Base-by-base conservation (phyloP, 306 rosid genomes). In the Chamaecrista fasciculata region DNA sequence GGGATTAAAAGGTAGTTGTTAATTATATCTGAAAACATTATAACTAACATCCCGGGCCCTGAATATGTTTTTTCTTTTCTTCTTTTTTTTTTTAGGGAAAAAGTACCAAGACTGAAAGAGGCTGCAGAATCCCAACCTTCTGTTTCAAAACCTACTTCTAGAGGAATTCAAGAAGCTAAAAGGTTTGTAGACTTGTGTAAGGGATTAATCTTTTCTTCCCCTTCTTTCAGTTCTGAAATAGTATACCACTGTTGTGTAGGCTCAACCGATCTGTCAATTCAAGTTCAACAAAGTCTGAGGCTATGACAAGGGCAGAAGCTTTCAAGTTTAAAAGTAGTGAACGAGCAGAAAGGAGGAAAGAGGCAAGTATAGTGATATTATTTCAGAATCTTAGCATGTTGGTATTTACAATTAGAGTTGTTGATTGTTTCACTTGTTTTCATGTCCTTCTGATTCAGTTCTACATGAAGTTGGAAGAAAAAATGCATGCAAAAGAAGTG, bases 311-410 rank as follows among this genome's bases (percentile, higher is more conserved):
- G 67, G 72, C 59, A 67, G 64, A 81, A 61, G 40, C 77, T 70
- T 91, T 86, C 79, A 82, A 76, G 71, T 83, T 85, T 59, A 84
- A 74, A 73, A 62, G 90, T 50, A 34, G 53, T 23, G 82, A 77
- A 76, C 75, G 89, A 26, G 92, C 89, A 47, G 90, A 83, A 80
- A 77, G 82, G 81, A 84, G 96, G 67, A 90, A 85, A 80, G 88
- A 85, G 96, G 96, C 77, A 80, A 78, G 86, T 37, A 33, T 24
- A 74, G 63, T 42, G 29, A 14, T 65, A 5, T 29, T 2, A 31
- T 33, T 78, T 78, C 25, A 11, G 14, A 53, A 55, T 33, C 60
- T 21, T 20, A 10, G 51, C 20, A 66, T 31, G 20, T 16, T 63
- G 50, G 66, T 61, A 21, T 65, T 65, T 24, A 55, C 72, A 14